Percentiles rank a stretch among this genome's conserved stretches.
Conservation (phyloP, 768 basidiomycete species). For the Lanmaoa pseudosensibilis region DNA sequence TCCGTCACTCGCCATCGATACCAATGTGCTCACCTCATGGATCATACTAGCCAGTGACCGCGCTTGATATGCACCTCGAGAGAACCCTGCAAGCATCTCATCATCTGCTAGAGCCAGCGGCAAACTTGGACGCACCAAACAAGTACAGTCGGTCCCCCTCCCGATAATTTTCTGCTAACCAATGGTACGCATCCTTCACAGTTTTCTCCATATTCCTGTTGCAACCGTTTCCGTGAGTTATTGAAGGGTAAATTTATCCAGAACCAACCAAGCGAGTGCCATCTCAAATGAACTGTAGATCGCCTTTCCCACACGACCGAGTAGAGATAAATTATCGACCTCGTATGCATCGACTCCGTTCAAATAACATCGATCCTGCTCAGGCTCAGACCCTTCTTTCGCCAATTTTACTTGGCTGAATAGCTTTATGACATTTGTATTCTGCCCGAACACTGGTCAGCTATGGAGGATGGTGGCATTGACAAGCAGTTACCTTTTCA, state of each 20-base stretch:
- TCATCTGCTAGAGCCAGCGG: not conserved
- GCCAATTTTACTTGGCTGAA: constrained; percentile 22
- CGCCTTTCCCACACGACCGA: not conserved
- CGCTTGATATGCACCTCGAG: constrained; percentile 44
- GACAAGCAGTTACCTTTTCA: constrained; percentile 39
- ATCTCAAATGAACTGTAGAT: not conserved
- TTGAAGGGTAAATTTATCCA: not conserved
- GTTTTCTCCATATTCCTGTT: constrained; percentile 8
- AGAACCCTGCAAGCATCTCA: constrained; percentile 35
- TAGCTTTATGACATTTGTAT: constrained; percentile 36
- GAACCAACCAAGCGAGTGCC: constrained; percentile 6
- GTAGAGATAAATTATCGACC: not conserved
- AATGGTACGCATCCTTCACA: constrained; percentile 3
- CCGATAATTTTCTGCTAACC: not conserved
- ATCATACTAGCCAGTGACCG: constrained; percentile 40
- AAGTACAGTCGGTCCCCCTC: constrained; percentile 32
- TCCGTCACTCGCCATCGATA: not conserved
- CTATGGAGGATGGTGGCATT: no score
- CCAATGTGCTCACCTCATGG: constrained; percentile 20
- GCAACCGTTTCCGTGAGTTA: not conserved
- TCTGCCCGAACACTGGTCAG: constrained; percentile 13
- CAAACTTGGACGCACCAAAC: constrained; percentile 31
- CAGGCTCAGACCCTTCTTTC: not conserved
- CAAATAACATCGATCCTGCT: constrained; percentile 31
- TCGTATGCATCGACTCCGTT: constrained; percentile 35